Evolutionary conservation across 2,329 filamentous ascomycete species (phyloP), one percentile per base, ranked within the genome.

Genomic region (Tolypocladium inflatum): DNA sequence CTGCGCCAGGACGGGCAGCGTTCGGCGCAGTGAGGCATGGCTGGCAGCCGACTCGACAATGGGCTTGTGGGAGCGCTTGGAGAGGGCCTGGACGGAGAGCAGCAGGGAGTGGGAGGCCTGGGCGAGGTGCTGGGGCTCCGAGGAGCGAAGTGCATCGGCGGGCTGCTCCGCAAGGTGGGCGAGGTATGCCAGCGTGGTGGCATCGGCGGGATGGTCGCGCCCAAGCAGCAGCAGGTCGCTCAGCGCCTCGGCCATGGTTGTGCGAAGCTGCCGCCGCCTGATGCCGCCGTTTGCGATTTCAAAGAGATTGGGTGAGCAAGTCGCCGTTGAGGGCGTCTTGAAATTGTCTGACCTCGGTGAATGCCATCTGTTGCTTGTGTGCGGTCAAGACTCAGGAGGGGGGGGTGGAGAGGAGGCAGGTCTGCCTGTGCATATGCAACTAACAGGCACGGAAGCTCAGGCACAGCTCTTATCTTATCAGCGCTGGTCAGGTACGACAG

Each of bases 41-140:
- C 89, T 87, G 64, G 85, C 82, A 26, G 90, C 86, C 4, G 93
- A 94, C 56, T 86, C 80, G 65, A 97, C 91, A 63, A 97, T 86
- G 21, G 87, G 81, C 68, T 88, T 90, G 73, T 97, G 88, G 0
- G 92, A 96, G 64, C 90, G 89, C 66, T 96, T 96, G 9, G 92
- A 93, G 55, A 97, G 84, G 0, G 85, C 83, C 70, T 99, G 94
- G 1, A 97, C 81, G 0, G 91, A 90, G 45, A 96, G 83, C 17
- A 93, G 81, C 45, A 89, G 82, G 0, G 90, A 89, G 61, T 97
- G 91, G 4, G 89, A 87, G 57, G 86, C 81, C 66, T 97, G 90
- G 0, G 88, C 78, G n/a, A 97, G 82, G 0, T 85, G 85, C 61
- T 91, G 86, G 0, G 88, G 87, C 72, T 99, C 94, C 8, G 82